A percentile compares a stretch with the other conserved stretches of the same genome.
phyloP scores from a whole-genome alignment of 164 flowering plant species.

The Annona cherimola region DNA sequence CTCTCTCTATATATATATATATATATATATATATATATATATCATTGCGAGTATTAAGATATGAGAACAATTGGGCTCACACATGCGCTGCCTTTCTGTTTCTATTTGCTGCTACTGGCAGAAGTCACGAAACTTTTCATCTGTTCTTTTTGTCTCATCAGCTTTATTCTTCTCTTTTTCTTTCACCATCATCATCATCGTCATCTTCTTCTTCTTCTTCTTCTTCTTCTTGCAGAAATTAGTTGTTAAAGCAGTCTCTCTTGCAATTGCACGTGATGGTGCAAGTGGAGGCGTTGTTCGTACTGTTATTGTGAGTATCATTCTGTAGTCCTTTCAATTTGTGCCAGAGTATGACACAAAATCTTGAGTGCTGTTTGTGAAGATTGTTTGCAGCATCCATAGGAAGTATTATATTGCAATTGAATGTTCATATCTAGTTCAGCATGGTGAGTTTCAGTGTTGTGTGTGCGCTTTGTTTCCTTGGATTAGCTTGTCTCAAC shows the following conservation, averaged over 20 bases:
- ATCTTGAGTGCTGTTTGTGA: neutral
- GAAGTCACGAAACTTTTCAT: no score
- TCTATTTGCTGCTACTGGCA: neutral
- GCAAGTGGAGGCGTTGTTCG: constrained; percentile 99
- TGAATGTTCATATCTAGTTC: no score
- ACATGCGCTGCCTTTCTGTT: neutral
- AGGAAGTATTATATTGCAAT: no score
- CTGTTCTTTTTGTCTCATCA: neutral
- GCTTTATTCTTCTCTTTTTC: neutral
- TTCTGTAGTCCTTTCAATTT: neutral
- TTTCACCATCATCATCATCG: neutral
- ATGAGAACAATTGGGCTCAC: no score
- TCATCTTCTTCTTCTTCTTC: neutral
- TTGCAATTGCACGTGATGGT: constrained; percentile 99
- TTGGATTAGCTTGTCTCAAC: no score
- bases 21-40: no score
- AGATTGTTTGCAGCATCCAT: neutral
- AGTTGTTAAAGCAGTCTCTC: constrained; percentile 96
- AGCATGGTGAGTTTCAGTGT: no score
- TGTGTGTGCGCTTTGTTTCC: no score
- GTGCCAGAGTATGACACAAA: neutral
- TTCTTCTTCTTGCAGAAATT: constrained; percentile 47
- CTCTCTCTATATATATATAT: no score
- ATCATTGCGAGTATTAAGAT: no score
- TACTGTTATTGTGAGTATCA: constrained; percentile 75